Evolutionary conservation across 352 stramenopile species (phyloP).

Genomic region (Achlya hypogyna): DNA sequence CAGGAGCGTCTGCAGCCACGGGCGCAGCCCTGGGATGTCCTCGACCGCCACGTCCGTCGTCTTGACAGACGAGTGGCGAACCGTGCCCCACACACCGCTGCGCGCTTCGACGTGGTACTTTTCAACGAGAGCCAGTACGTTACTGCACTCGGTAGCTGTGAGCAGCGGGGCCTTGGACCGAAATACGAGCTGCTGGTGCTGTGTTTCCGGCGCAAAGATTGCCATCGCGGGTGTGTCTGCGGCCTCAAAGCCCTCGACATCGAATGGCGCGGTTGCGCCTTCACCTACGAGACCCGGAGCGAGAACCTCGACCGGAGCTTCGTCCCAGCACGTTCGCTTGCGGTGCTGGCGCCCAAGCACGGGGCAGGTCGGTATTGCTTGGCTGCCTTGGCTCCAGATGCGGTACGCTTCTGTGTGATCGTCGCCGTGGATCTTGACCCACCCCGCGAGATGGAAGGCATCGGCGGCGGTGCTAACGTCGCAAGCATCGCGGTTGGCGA

Average conservation of each 20-base stretch:
- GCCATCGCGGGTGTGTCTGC: neutral
- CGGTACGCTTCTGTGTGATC: constrained; percentile 23
- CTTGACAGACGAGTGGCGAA: constrained; percentile 24
- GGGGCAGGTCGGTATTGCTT: constrained; percentile 11
- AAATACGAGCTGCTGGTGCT: constrained; percentile 23
- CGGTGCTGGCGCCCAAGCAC: constrained; percentile 18
- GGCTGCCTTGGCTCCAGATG: constrained; percentile 22
- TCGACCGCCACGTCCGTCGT: constrained; percentile 31
- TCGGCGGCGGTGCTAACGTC: constrained; percentile 19
- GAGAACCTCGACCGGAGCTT: neutral
- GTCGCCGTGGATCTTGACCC: constrained; percentile 27
- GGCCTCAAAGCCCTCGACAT: constrained; percentile 2
- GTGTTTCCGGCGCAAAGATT: constrained; percentile 1
- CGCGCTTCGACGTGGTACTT: constrained; percentile 3
- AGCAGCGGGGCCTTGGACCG: constrained; percentile 18
- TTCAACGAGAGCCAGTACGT: constrained; percentile 21
- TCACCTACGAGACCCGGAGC: neutral
- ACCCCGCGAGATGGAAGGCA: constrained; percentile 25
- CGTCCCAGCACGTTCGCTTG: constrained; percentile 17
- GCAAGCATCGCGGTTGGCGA: neutral
- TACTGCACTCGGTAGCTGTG: constrained; percentile 18
- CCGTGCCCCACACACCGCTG: constrained; percentile 24
- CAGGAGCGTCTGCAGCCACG: constrained; percentile 22
- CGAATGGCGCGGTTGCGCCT: neutral
- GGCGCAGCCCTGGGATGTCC: constrained; percentile 25